Conservation (phyloP, 1,139 yeast species). For the Yamadazyma friedrichii region DNA sequence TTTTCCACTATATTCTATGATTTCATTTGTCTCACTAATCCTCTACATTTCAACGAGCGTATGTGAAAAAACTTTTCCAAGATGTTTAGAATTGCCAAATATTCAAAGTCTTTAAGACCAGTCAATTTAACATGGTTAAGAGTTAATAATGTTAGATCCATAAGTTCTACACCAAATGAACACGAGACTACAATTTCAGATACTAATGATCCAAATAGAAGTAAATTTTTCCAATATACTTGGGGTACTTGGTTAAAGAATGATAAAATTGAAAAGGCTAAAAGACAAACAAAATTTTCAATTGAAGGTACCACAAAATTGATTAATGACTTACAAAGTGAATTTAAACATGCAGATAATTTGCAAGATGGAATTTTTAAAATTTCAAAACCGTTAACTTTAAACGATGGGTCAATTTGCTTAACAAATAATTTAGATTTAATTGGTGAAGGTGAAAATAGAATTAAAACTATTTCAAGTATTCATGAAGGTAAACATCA, state of each 20-base stretch:
- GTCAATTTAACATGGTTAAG: neutral
- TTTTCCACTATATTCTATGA: too few species aligned
- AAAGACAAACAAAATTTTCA: slow-evolving; percentile 80
- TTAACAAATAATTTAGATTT: slow-evolving; percentile 47
- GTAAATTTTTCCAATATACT: slow-evolving; percentile 76
- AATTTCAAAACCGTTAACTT: slow-evolving; percentile 33
- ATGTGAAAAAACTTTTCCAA: slow-evolving; percentile 2
- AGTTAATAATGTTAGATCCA: neutral
- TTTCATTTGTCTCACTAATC: neutral
- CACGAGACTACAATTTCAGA: slow-evolving; percentile 55
- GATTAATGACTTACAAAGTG: slow-evolving; percentile 36
- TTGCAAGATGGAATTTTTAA: slow-evolving; percentile 23
- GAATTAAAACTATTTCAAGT: slow-evolving; percentile 72
- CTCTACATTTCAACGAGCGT: neutral
- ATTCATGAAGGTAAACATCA: slow-evolving; percentile 95
- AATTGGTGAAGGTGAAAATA: slow-evolving; percentile 40
- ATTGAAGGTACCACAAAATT: slow-evolving; percentile 67
- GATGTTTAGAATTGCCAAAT: slow-evolving; percentile 1
- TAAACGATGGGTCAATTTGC: slow-evolving; percentile 41
- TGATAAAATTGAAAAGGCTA: slow-evolving; percentile 69
- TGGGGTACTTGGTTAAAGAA: slow-evolving; percentile 96
- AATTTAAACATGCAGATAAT: slow-evolving; percentile 17
- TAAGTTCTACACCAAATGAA: slow-evolving; percentile 27
- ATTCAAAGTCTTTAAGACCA: neutral
- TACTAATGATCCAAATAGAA: slow-evolving; percentile 66